Evolutionary conservation across 129 eudicot species (phyloP), one percentile per base, ranked within the genome.

Genomic region (Pittosporum tobira): DNA sequence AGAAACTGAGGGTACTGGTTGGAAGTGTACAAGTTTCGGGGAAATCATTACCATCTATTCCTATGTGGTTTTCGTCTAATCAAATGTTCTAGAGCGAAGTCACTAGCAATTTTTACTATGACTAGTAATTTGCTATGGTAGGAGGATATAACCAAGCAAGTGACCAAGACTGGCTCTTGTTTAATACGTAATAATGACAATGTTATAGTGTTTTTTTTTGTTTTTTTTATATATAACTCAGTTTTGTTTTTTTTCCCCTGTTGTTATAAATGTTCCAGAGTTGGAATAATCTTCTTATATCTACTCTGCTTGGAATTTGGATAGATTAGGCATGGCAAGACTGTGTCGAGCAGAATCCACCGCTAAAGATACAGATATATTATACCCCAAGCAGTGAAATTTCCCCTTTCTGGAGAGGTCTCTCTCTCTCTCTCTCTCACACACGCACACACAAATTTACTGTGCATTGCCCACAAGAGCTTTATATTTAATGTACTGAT

Each of bases 401-500:
- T 64, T 75, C 95, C 30, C 72, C 95, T 42, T 85, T 90, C 57
- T 85, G 97, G 97, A 90, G 76, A 85, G 87, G 97, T 89, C 46
- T 67, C 28, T 73, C 56, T 64, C 53, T 48, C 75, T 61, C 61
- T 21, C 38, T 52, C 23, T 40, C 56, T 28, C 43, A 0, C 62
- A 0, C 16, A 13, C 10, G 10, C 22, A 34, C 30, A 34, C n/a
- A 19, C 36, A n/a, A n/a, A n/a, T n/a, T n/a, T n/a, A n/a, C n/a
- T n/a, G 4, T 56, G 43, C 16, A 7, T 19, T n/a, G n/a, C 18
- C n/a, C n/a, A 25, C 51, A 29, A 38, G 14, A 61, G 19, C 51
- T 19, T 44, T n/a, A n/a, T n/a, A n/a, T n/a, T n/a, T 22, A 16
- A 30, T 59, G 16, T 28, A 36, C 59, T 55, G 16, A 5, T 57